Conservation (phyloP, 2,329 filamentous ascomycete genomes). For the Microdochium nivale region DNA sequence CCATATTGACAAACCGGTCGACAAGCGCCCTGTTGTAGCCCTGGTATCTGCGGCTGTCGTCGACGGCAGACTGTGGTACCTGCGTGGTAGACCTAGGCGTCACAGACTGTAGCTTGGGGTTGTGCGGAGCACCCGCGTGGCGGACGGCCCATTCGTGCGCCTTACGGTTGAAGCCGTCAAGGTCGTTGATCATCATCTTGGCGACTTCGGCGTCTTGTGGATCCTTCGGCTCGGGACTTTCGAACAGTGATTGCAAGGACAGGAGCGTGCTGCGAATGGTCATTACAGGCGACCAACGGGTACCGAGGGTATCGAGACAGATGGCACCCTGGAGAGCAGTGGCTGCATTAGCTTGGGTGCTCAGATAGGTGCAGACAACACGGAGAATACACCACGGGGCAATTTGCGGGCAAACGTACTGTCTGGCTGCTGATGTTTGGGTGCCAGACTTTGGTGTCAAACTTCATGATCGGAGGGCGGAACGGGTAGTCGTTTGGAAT, state of each 20-base stretch:
- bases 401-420: constrained; percentile 40
- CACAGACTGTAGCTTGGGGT: constrained; percentile 14
- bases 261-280: constrained; percentile 94
- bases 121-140: constrained; percentile 65
- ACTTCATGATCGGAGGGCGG: constrained; percentile 82
- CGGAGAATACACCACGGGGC: neutral
- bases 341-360: neutral
- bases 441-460: constrained; percentile 92
- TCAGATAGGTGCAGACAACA: too few relatives aligned
- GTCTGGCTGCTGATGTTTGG: constrained; percentile 94
- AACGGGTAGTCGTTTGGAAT: constrained; percentile 91
- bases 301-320: constrained; percentile 84
- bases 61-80: constrained; percentile 45
- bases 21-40: constrained; percentile 83
- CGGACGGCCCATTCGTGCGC: constrained; percentile 87
- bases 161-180: constrained; percentile 68
- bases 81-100: constrained; percentile 23
- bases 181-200: constrained; percentile 74
- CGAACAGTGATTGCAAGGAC: constrained; percentile 86
- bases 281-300: constrained; percentile 89
- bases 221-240: constrained; percentile 89
- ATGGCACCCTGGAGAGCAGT: constrained; percentile 66
- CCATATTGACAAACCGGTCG: constrained; percentile 81
- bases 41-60: constrained; percentile 56
- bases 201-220: constrained; percentile 96